Conservation (phyloP, 1,284 basidiomycete genomes). For the Rugosomyces carneus region DNA sequence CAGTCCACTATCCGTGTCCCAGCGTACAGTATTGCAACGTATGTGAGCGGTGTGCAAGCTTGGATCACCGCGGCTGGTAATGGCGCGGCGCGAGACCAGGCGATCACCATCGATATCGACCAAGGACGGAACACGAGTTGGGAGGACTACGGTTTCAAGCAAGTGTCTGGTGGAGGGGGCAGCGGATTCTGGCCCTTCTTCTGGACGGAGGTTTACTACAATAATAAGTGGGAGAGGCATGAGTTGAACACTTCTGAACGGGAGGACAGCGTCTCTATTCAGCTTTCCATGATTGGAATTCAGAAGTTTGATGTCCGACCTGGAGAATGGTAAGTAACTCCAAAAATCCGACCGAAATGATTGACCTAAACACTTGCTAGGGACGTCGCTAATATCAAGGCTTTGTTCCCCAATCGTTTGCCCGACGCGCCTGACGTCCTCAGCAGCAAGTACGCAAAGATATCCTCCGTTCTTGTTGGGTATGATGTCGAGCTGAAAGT, state of each 20-base stretch:
- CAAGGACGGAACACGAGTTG: slow-evolving; percentile 2
- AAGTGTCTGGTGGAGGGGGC: slow-evolving; percentile 1
- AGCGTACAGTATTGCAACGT: slow-evolving; percentile 1
- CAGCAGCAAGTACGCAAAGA: not conserved
- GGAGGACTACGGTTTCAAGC: slow-evolving; percentile 1
- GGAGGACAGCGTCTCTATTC: not conserved
- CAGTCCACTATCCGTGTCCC: not conserved
- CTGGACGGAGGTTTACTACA: not conserved
- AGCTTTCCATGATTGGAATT: too few species aligned
- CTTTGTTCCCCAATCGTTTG: too few species aligned
- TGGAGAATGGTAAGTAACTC: too few species aligned
- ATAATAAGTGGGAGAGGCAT: not conserved
- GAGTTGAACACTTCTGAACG: not conserved
- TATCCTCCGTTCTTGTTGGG: slow-evolving; percentile 1
- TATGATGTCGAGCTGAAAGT: slow-evolving; percentile 3
- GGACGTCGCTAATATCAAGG: too few species aligned
- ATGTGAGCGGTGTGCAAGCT: not conserved
- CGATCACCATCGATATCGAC: slow-evolving; percentile 1
- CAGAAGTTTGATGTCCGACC: too few species aligned
- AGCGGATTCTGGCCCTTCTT: slow-evolving; percentile 5
- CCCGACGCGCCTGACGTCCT: not conserved
- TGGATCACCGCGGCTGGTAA: not conserved
- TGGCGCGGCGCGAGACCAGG: slow-evolving; percentile 3
- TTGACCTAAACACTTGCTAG: too few species aligned
- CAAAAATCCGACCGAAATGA: too few species aligned